Evolutionary conservation across 1,284 basidiomycete species (phyloP), one percentile per base, ranked within the genome.

Genomic region (Singerocomus rubriflavus): DNA sequence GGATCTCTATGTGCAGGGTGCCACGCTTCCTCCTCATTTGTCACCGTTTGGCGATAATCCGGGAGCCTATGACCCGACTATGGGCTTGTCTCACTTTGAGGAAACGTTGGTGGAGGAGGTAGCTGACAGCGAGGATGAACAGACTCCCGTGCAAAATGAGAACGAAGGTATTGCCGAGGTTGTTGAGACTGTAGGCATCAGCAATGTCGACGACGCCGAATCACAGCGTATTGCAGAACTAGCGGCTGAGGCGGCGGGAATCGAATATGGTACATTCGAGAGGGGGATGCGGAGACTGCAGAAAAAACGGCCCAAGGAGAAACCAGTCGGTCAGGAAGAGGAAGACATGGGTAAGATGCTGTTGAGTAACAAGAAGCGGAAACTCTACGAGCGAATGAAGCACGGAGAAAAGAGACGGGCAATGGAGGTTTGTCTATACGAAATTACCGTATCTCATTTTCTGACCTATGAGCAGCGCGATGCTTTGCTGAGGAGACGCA

Each of bases 261-360:
- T 93, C 49, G 89, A 93, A 53, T 90, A 88, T 57, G 86, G 83
- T 2, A 77, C 80, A 8, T 97, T 98, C 70, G 88, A 91, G 66
- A 84, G 85, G 57, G 81, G 91, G 63, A 81, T 93, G 50, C 80
- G 79, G 65, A 86, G 87, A 68, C 78, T 82, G 39, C 72, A 74
- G 63, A 86, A 81, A 73, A 79, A 82, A 64, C 66, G 67, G 39
- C 66, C 63, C 53, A 69, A 73, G 61, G 64, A 64, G 41, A 57
- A 40, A 39, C 45, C 48, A 27, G 53, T 61, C 36, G 57, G 60
- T 55, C 71, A 74, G 29, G 76, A 71, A 13, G 93, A 97, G 67
- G 78, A 87, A 67, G 89, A 96, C 64, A 92, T 98, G 88, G 91
- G 93, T 71, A 97, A 96, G 79, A 97, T 97, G 84, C 83, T 99